These are phyloP conservation scores for Kandelia obovata DNA, from an alignment of 345 rosid genomes.

Conservation along the genomic window DNA sequence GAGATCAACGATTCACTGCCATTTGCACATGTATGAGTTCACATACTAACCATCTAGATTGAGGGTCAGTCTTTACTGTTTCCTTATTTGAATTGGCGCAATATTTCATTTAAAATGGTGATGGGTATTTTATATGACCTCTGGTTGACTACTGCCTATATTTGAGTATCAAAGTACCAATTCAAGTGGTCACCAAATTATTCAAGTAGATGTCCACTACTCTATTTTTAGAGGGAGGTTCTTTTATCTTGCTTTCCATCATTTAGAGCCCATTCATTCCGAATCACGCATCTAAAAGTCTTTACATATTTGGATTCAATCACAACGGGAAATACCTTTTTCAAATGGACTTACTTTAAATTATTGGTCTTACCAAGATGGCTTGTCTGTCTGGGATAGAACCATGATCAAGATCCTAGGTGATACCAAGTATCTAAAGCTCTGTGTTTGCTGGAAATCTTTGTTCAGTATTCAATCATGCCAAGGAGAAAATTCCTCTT, in stretches of 20 bases:
- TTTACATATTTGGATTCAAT: neutral
- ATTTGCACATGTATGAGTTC: neutral
- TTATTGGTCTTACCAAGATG: no score
- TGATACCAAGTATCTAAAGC: no score
- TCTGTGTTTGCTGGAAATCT: no score
- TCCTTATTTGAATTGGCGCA: neutral
- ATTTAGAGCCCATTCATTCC: neutral
- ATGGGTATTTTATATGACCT: neutral
- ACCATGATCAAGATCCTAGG: no score
- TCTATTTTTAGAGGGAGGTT: neutral
- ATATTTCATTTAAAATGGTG: no score
- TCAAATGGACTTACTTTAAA: neutral
- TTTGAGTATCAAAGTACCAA: neutral
- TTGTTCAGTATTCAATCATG: no score
- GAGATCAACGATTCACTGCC: neutral
- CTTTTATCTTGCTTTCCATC: no score
- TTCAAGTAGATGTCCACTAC: neutral
- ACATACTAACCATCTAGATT: neutral
- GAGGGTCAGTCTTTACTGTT: neutral
- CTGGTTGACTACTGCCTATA: neutral
- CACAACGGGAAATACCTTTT: neutral
- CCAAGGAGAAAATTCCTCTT: no score
- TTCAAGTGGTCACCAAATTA: neutral
- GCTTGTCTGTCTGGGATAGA: no score
- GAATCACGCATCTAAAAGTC: neutral